A percentile compares a stretch with the other conserved stretches of the same genome.
Conservation (phyloP, 768 basidiomycete genomes). For the Kwoniella shandongensis region DNA sequence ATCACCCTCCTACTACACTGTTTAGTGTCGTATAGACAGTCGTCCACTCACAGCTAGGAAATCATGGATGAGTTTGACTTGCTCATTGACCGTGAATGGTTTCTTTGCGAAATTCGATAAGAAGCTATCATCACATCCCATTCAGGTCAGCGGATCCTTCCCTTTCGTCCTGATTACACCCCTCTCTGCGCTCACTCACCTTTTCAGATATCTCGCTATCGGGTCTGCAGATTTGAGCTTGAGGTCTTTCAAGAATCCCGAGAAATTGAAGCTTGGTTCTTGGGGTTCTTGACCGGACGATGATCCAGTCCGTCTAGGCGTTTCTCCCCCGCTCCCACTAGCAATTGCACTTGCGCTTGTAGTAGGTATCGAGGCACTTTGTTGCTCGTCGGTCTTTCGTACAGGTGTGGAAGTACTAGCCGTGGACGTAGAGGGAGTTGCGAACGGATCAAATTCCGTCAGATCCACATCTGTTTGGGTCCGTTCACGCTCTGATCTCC, state of each 20-base stretch:
- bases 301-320: not conserved
- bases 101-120: constrained; percentile 89
- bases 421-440: constrained; percentile 24
- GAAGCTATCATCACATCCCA: constrained; percentile 64
- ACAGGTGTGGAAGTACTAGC: too few relatives aligned
- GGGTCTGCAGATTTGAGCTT: constrained; percentile 82
- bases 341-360: not conserved
- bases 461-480: constrained; percentile 17
- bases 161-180: not conserved
- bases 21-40: too few relatives aligned
- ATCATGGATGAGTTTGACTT: constrained; percentile 92
- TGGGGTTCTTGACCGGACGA: not conserved
- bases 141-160: not conserved
- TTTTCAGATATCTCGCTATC: constrained; percentile 90
- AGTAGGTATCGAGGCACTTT: too few relatives aligned
- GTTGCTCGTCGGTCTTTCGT: too few relatives aligned
- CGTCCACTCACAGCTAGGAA: constrained; percentile 72
- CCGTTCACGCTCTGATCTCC: not conserved
- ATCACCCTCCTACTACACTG: too few relatives aligned
- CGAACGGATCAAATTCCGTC: constrained; percentile 39
- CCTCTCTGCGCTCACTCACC: constrained; percentile 61
- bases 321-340: not conserved
- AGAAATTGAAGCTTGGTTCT: constrained; percentile 73
- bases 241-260: constrained; percentile 92
- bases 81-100: constrained; percentile 86